Evolutionary conservation across 23 red algal species (phyloP).

Genomic region (Agarophyton chilense): DNA sequence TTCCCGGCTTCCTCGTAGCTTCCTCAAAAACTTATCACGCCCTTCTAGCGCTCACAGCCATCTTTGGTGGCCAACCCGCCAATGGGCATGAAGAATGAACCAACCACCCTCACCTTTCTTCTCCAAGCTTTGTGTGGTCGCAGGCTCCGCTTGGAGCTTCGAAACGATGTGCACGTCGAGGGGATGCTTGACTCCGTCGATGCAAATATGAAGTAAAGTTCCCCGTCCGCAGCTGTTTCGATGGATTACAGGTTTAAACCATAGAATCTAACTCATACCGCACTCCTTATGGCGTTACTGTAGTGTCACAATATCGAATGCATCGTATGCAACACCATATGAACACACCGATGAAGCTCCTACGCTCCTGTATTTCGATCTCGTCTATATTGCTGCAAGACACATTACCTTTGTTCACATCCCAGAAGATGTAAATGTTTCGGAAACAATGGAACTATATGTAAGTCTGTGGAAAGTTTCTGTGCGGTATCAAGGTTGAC

Average conservation of each 20-base stretch:
- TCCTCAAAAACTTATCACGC: no score
- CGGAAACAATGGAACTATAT: slow-evolving; percentile 14
- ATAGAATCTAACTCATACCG: neutral
- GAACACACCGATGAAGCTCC: neutral
- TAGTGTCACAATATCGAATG: slow-evolving; percentile 24
- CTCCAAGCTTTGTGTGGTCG: neutral
- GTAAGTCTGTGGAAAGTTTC: neutral
- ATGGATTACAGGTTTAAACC: neutral
- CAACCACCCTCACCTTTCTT: neutral
- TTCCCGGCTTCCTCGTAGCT: no score
- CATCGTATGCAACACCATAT: neutral
- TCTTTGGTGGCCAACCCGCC: no score
- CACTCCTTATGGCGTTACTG: neutral
- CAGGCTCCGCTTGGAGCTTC: slow-evolving; percentile 14
- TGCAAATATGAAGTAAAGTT: slow-evolving; percentile 33
- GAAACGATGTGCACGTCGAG: neutral
- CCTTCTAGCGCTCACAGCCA: no score
- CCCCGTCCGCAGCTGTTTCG: neutral
- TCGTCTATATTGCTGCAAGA: slow-evolving; percentile 1
- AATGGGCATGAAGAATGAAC: neutral
- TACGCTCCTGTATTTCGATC: neutral
- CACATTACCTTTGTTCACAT: slow-evolving; percentile 31
- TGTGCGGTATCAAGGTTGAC: no score
- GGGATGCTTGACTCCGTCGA: neutral
- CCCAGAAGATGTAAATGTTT: slow-evolving; percentile 17